Conservation (phyloP, 768 basidiomycete genomes). For the Lentinula aciculospora region DNA sequence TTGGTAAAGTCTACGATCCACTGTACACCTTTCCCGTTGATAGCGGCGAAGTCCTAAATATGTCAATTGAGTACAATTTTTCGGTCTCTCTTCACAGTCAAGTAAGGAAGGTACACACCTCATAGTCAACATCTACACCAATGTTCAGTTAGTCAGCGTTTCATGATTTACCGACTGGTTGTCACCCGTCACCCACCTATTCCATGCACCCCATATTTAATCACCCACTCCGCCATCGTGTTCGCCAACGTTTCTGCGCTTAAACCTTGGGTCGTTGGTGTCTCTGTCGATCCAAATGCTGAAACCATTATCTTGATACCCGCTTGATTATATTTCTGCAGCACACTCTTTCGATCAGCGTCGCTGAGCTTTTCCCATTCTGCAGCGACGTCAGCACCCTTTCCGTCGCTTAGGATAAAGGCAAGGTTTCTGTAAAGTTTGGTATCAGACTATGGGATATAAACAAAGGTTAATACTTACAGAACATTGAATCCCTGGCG, state of each 20-base stretch:
- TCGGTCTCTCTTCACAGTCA: too few species aligned
- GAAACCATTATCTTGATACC: constrained; percentile 51
- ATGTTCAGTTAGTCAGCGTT: constrained; percentile 28
- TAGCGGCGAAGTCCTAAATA: neutral
- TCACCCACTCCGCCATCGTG: constrained; percentile 39
- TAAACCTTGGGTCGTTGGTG: constrained; percentile 39
- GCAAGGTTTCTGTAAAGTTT: too few species aligned
- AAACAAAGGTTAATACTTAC: too few species aligned
- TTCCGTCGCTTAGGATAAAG: too few species aligned
- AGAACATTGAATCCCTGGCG: too few species aligned
- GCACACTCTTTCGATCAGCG: constrained; percentile 26
- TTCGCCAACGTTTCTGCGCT: constrained; percentile 35
- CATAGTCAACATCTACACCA: constrained; percentile 20
- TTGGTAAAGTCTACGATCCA: constrained; percentile 27
- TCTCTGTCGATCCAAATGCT: constrained; percentile 38
- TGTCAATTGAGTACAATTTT: too few species aligned
- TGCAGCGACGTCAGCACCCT: neutral
- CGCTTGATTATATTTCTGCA: constrained; percentile 38
- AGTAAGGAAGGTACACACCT: too few species aligned
- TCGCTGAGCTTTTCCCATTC: constrained; percentile 28
- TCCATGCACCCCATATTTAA: constrained; percentile 39
- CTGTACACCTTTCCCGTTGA: constrained; percentile 8
- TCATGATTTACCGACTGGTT: neutral
- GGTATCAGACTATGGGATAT: too few species aligned
- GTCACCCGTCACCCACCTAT: constrained; percentile 20